phyloP scores from a whole-genome alignment of 1,139 yeast genomes.

The Candida sp. region DNA sequence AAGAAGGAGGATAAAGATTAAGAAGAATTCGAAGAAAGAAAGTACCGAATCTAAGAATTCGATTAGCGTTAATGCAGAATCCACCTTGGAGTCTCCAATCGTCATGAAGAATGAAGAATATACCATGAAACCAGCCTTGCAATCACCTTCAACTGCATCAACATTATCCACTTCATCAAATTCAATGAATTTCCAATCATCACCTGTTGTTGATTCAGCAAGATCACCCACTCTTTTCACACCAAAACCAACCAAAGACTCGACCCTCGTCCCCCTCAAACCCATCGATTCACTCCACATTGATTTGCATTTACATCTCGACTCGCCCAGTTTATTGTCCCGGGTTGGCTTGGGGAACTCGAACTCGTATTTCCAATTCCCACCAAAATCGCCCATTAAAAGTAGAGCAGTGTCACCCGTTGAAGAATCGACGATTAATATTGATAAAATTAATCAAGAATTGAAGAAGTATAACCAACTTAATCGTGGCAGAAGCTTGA shows the following conservation, averaged over 20 bases:
- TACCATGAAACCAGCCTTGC: no score
- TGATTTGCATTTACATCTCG: slow-evolving; percentile 6
- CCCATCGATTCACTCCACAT: background rate
- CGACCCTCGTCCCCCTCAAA: background rate
- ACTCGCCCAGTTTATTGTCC: slow-evolving; percentile 12
- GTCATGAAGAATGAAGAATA: no score
- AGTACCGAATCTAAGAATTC: no score
- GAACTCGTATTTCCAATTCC: slow-evolving; percentile 30
- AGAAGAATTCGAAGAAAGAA: slow-evolving; percentile 6
- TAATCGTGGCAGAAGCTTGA: slow-evolving; percentile 1
- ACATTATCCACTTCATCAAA: no score
- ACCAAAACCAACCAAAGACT: slow-evolving; percentile 2
- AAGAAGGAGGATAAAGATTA: slow-evolving; percentile 41
- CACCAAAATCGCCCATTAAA: slow-evolving; percentile 7
- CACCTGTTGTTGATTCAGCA: no score
- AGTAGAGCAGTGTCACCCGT: slow-evolving; percentile 21
- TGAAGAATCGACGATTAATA: slow-evolving; percentile 26
- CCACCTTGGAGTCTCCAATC: no score
- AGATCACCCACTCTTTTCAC: slow-evolving; percentile 3
- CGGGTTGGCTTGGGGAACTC: slow-evolving; percentile 39
- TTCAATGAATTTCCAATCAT: no score
- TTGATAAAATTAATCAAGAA: slow-evolving; percentile 21
- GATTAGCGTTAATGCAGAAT: no score
- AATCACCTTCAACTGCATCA: no score
- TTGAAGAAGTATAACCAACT: slow-evolving; percentile 12